Evolutionary conservation across 1,284 basidiomycete species (phyloP).

Genomic region (Somion occarium): DNA sequence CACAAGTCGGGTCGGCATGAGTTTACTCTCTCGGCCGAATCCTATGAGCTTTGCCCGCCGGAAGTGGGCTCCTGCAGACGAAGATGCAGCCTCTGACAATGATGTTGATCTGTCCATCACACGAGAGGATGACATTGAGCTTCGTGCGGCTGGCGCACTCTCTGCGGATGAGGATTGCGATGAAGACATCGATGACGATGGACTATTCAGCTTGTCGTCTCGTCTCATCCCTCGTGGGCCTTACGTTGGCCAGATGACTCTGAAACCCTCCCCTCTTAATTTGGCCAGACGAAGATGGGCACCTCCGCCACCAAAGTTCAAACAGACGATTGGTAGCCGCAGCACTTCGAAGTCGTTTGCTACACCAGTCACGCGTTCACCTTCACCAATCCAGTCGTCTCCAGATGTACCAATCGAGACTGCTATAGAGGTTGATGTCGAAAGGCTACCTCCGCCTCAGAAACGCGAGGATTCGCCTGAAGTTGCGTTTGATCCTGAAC

Average conservation of each 20-base stretch:
- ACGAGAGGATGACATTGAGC: slow-evolving; percentile 17
- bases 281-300: slow-evolving; percentile 52
- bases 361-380: background rate
- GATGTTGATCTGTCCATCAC: slow-evolving; percentile 14
- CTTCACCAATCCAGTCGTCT: background rate
- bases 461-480: background rate
- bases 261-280: slow-evolving; percentile 49
- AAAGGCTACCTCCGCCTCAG: background rate
- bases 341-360: background rate
- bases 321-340: background rate
- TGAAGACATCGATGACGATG: slow-evolving; percentile 18
- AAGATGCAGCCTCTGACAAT: slow-evolving; percentile 18
- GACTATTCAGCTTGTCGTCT: slow-evolving; percentile 41
- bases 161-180: slow-evolving; percentile 14
- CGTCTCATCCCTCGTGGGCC: slow-evolving; percentile 19
- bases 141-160: slow-evolving; percentile 5
- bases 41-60: slow-evolving; percentile 32
- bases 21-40: slow-evolving; percentile 26
- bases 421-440: background rate
- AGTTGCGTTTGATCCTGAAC: background rate
- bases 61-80: slow-evolving; percentile 25
- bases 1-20: slow-evolving; percentile 17
- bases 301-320: slow-evolving; percentile 17
- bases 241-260: slow-evolving; percentile 25
- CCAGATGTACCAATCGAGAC: background rate